Percentiles rank a stretch among this genome's conserved stretches.
Conservation (phyloP, 306 rosid genomes). For the Herpetospermum pedunculosum region DNA sequence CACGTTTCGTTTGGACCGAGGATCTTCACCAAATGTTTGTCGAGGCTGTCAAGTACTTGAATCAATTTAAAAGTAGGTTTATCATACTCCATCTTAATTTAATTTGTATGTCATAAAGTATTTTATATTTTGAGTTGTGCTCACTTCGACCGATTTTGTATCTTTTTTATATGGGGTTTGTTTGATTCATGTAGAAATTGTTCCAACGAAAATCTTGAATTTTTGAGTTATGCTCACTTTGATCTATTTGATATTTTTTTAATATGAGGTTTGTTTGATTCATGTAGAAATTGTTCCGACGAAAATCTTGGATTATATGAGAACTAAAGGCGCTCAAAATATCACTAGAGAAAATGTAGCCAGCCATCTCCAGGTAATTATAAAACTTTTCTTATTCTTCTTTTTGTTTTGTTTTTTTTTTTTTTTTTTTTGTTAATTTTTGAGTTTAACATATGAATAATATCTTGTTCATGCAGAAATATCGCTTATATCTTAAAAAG, state of each 20-base stretch:
- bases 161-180: not conserved
- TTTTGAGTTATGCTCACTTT: too few relatives aligned
- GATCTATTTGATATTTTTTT: too few relatives aligned
- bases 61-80: not conserved
- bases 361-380: slow-evolving; percentile 15
- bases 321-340: not conserved
- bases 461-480: not conserved
- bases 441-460: not conserved
- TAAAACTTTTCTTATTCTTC: not conserved
- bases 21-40: not conserved
- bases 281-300: too few relatives aligned
- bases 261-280: too few relatives aligned
- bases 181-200: not conserved
- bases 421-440: not conserved
- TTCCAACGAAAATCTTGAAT: not conserved
- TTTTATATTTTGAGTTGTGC: too few relatives aligned
- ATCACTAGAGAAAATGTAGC: slow-evolving; percentile 11
- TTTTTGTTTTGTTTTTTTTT: not conserved
- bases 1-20: not conserved
- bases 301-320: not conserved
- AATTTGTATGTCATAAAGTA: too few relatives aligned
- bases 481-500: not conserved
- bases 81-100: not conserved
- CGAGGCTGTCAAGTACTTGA: fast-evolving
- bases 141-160: too few relatives aligned